Evolutionary conservation across 2,329 filamentous ascomycete species (phyloP).

Genomic region (Daldinia sp.): DNA sequence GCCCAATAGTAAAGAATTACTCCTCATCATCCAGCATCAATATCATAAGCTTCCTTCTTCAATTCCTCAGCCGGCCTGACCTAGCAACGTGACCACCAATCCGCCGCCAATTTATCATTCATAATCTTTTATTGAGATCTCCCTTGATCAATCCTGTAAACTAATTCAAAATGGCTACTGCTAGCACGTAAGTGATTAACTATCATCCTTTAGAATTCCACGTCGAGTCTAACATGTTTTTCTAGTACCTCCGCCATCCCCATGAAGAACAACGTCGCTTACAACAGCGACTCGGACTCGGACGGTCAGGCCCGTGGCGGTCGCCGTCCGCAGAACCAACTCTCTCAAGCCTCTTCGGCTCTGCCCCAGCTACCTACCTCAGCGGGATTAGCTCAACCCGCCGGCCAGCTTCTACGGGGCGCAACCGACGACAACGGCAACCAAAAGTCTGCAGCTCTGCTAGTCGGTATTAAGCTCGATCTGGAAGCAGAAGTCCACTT

Average conservation of each 20-base stretch:
- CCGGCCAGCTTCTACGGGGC: conserved; percentile 63
- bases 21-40: conserved; percentile 31
- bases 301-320: conserved; percentile 47
- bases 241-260: conserved; percentile 39
- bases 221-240: conserved; percentile 27
- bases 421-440: conserved; percentile 65
- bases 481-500: conserved; percentile 69
- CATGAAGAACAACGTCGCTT: conserved; percentile 44
- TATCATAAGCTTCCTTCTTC: conserved; percentile 19
- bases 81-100: conserved; percentile 3
- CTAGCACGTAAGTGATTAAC: conserved; percentile 39
- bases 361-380: conserved; percentile 40
- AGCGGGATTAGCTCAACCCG: conserved; percentile 41
- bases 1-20: conserved; percentile 7
- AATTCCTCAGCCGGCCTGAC: conserved; percentile 40
- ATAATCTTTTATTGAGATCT: conserved; percentile 28
- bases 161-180: conserved; percentile 41
- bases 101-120: neutral
- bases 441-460: conserved; percentile 64
- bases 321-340: conserved; percentile 37
- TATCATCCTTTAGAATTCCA: neutral
- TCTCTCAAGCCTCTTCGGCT: conserved; percentile 29
- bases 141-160: conserved; percentile 15
- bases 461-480: conserved; percentile 70
- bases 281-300: conserved; percentile 50